Evolutionary conservation across 2,329 filamentous ascomycete genomes (phyloP).

Genomic region (Ampelomyces quisqualis): DNA sequence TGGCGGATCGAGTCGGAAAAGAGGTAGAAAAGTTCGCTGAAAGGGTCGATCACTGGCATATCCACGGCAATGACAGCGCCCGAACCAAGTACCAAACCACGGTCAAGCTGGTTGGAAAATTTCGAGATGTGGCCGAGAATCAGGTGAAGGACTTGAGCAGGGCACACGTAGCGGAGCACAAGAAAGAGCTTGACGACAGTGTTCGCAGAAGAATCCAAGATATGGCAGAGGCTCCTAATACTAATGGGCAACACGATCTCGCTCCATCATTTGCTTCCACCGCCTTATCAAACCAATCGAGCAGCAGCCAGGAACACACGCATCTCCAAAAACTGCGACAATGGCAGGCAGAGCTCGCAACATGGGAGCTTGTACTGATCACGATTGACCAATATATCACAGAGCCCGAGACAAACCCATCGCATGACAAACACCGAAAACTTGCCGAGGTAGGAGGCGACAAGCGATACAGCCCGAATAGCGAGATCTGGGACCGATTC

Average conservation of each 20-base stretch:
- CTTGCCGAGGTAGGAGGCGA: constrained; percentile 36
- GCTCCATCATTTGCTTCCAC: constrained; percentile 22
- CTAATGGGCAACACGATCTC: constrained; percentile 13
- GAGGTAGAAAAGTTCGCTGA: constrained; percentile 88
- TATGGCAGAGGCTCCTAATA: constrained; percentile 25
- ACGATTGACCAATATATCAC: constrained; percentile 69
- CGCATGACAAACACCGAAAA: constrained; percentile 35
- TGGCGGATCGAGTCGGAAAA: constrained; percentile 68
- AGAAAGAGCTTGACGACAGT: constrained; percentile 33
- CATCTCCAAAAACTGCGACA: constrained; percentile 57
- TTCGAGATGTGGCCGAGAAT: constrained; percentile 54
- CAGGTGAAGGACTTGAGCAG: constrained; percentile 51
- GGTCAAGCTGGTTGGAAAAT: constrained; percentile 43
- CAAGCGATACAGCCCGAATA: constrained; percentile 59
- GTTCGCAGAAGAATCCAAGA: constrained; percentile 37
- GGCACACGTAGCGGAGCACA: constrained; percentile 45
- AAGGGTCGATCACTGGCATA: constrained; percentile 70
- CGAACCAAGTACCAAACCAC: constrained; percentile 57
- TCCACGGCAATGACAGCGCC: constrained; percentile 27
- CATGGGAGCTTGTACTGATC: constrained; percentile 81
- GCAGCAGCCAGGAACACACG: constrained; percentile 27
- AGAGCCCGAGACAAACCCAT: constrained; percentile 35
- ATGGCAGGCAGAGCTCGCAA: constrained; percentile 81
- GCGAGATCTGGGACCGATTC: constrained; percentile 71
- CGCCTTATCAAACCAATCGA: constrained; percentile 18